A percentile compares a stretch with the other conserved stretches of the same genome.
Conservation (phyloP, 306 rosid species). For the Rosa multiflora region DNA sequence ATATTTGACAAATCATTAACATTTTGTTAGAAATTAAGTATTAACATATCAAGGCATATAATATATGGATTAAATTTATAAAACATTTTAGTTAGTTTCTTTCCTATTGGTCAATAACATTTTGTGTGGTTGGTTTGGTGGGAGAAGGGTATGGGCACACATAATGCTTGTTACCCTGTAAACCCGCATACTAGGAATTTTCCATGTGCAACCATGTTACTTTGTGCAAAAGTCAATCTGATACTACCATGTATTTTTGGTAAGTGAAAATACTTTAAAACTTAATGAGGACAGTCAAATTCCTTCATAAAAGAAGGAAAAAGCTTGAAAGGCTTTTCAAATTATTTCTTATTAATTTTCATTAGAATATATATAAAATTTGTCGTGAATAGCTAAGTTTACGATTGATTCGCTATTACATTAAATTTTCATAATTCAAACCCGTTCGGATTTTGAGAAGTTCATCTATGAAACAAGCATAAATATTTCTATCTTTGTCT, state of each 20-base stretch:
- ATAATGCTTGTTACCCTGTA: background rate
- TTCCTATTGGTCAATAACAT: background rate
- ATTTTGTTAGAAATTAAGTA: no score
- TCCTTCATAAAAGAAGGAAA: no score
- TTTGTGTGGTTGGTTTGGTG: background rate
- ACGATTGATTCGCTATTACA: background rate
- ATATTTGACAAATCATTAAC: no score
- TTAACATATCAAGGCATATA: no score
- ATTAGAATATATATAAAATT: no score
- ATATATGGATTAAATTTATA: background rate
- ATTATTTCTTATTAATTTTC: no score
- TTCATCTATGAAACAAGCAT: background rate
- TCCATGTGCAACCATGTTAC: slow-evolving; percentile 8
- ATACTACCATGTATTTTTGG: background rate
- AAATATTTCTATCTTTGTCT: background rate
- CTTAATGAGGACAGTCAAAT: no score
- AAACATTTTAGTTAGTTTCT: background rate
- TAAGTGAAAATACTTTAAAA: background rate
- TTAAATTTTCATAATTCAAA: background rate
- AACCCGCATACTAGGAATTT: background rate
- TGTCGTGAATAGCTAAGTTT: background rate
- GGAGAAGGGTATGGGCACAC: background rate
- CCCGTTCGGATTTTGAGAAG: background rate
- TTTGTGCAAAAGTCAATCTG: background rate
- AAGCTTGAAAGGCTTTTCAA: no score